phyloP scores from a whole-genome alignment of 2,329 filamentous ascomycete species.

The Hypoxylon sp. region DNA sequence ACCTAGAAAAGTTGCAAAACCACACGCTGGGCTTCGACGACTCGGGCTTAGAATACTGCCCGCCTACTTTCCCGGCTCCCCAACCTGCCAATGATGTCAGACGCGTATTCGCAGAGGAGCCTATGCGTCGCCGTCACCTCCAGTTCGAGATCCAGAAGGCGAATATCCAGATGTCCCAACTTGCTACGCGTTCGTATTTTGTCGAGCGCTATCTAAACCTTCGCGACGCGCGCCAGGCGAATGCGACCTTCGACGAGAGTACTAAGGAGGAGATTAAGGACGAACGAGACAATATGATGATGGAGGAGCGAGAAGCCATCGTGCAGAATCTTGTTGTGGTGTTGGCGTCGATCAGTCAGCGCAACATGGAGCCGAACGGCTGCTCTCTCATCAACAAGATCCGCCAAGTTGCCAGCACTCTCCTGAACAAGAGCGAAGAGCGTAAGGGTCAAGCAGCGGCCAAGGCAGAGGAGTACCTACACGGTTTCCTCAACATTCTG shows the following conservation, averaged over 20 bases:
- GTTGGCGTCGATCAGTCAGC: conserved; percentile 78
- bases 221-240: conserved; percentile 68
- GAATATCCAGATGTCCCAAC: conserved; percentile 83
- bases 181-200: conserved; percentile 83
- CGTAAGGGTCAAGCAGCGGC: conserved; percentile 60
- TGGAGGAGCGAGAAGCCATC: conserved; percentile 79
- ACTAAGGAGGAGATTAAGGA: conserved; percentile 50
- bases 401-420: conserved; percentile 80
- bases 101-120: conserved; percentile 57
- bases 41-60: conserved; percentile 60
- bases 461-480: conserved; percentile 74
- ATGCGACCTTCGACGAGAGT: conserved; percentile 51
- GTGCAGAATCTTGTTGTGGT: conserved; percentile 80
- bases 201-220: conserved; percentile 87
- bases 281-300: conserved; percentile 68
- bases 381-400: conserved; percentile 81
- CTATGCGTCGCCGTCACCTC: conserved; percentile 61
- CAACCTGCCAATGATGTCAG: conserved; percentile 60
- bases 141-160: conserved; percentile 93
- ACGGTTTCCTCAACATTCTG: conserved; percentile 76
- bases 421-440: conserved; percentile 67
- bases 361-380: conserved; percentile 80
- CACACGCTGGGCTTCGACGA: conserved; percentile 48
- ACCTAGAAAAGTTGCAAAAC: conserved; percentile 44
- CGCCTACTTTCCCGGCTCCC: conserved; percentile 57